Base-by-base conservation (phyloP, 371 early-diverging fungal species). In the Lichtheimia corymbifera region DNA sequence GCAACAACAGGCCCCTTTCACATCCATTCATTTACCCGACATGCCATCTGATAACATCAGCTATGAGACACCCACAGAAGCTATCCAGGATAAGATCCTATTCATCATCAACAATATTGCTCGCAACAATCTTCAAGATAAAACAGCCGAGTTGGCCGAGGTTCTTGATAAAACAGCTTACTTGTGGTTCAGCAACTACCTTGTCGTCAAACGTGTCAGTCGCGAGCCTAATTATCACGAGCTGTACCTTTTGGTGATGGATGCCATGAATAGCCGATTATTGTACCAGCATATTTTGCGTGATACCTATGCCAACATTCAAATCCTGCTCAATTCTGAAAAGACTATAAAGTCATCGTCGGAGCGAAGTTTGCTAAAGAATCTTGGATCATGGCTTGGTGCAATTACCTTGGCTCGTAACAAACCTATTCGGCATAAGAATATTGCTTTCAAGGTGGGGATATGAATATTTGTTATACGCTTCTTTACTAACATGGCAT, bases 91-190 rank as follows among this genome's bases (percentile, higher is more conserved):
- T 67, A 94, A 93, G 77, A 91, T 99, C 40, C 83, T 96, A 47
- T 99, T 99, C 71, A 93, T 93, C 25, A 87, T 99, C 67, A 99
- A 99, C 78, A 99, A 99, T 66, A 75, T 99, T 17, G 90, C 97
- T 25, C 81, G 79, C 41, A 88, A 83, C 62, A 99, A 97, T 65
- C 64, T 98, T n/a, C 90, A 85, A 2, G 69, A 72, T 14, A 97
- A 98, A 71, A 82, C 87, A 3, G 62, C 73, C 0, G 97, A 97
- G 56, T 83, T 97, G 74, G 85, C 82, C 53, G 87, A 85, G 5
- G 70, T 90, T 15, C 71, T 98, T 51, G 72, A 82, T 17, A 78
- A 81, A 15, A 71, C 79, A 13, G 82, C 86, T 53, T 92, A 85
- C 68, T 82, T 85, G 24, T 98, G 97, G 97, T 95, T 98, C 65